These are phyloP conservation scores for Aspergillus hancockii DNA, from an alignment of 495 filamentous ascomycete species.

Conservation along the genomic window DNA sequence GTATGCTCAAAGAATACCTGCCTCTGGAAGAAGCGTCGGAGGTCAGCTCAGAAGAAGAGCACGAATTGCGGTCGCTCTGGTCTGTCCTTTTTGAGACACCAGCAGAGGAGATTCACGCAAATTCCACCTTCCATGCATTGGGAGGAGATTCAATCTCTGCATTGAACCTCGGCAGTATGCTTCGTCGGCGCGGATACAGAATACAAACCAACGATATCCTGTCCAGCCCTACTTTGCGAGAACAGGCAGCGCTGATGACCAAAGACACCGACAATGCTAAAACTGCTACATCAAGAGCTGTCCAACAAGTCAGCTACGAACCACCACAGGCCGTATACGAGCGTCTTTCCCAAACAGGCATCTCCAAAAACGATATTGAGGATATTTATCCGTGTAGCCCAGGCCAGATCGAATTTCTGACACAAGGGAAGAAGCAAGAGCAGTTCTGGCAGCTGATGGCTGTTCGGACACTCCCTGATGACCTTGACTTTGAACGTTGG, in stretches of 20 bases:
- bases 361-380: neutral
- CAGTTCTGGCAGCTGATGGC: neutral
- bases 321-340: neutral
- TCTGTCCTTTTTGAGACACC: neutral
- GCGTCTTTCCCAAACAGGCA: neutral
- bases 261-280: no score
- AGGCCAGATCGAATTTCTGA: neutral
- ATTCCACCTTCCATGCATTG: neutral
- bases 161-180: neutral
- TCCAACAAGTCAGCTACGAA: neutral
- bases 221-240: neutral
- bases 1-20: neutral
- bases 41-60: neutral
- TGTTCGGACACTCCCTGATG: neutral
- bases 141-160: conserved; percentile 2
- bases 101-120: neutral
- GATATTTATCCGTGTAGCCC: neutral
- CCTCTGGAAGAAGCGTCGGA: neutral
- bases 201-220: neutral
- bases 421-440: neutral
- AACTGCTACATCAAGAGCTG: neutral
- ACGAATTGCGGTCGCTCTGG: neutral
- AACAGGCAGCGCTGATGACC: neutral
- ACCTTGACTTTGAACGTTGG: neutral
- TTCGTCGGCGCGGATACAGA: neutral